phyloP scores from a whole-genome alignment of 108 stramenopile genomes.

The Phaeodactylum tricornutum region DNA sequence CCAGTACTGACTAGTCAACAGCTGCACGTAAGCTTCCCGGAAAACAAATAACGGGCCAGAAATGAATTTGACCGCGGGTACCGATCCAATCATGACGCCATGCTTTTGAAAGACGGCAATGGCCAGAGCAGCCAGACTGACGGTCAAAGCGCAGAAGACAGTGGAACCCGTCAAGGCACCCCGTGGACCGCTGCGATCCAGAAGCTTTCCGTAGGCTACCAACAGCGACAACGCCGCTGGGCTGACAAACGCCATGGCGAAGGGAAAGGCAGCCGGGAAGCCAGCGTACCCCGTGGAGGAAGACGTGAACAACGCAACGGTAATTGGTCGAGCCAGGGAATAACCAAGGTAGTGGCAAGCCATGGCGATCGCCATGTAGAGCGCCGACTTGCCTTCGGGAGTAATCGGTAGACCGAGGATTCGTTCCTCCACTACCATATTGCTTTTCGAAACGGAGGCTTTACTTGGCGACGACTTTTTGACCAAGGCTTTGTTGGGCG shows the following conservation, averaged over 20 bases:
- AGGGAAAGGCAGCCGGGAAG: constrained; percentile 46
- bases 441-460: too few species aligned
- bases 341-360: constrained; percentile 67
- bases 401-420: background rate
- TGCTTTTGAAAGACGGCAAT: constrained; percentile 21
- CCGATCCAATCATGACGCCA: constrained; percentile 13
- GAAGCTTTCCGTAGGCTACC: constrained; percentile 34
- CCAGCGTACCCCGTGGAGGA: constrained; percentile 40
- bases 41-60: constrained; percentile 59
- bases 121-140: constrained; percentile 24
- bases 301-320: constrained; percentile 72
- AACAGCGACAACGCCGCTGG: constrained; percentile 47
- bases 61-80: constrained; percentile 42
- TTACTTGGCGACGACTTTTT: too few species aligned
- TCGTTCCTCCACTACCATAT: background rate
- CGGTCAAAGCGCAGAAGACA: constrained; percentile 27
- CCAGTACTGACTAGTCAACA: constrained; percentile 74
- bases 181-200: constrained; percentile 52
- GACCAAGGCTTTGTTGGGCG: background rate
- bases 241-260: constrained; percentile 67
- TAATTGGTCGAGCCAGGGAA: constrained; percentile 61
- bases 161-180: constrained; percentile 47
- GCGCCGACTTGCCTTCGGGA: constrained; percentile 36
- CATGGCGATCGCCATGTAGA: constrained; percentile 70
- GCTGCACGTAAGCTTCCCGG: constrained; percentile 70